A percentile compares a stretch with the other conserved stretches of the same genome.
Conservation (phyloP, 2,329 filamentous ascomycete species). For the Metarhizium guizhouense region DNA sequence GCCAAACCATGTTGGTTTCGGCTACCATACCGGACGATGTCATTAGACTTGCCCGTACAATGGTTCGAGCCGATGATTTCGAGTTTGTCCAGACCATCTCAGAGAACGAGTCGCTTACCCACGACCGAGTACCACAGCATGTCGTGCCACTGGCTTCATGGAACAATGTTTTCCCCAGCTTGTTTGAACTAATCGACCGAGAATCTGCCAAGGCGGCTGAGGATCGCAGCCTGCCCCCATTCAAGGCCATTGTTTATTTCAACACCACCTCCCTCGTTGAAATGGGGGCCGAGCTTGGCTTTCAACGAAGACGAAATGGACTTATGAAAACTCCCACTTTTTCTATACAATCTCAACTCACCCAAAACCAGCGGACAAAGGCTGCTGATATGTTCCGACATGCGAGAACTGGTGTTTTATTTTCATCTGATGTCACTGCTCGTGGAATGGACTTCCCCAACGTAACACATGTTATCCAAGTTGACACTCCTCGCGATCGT, state of each 20-base stretch:
- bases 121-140: conserved; percentile 75
- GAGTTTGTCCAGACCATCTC: conserved; percentile 85
- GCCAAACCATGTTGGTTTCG: conserved; percentile 92
- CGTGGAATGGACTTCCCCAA: conserved; percentile 77
- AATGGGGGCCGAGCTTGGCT: conserved; percentile 47
- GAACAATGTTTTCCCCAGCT: conserved; percentile 65
- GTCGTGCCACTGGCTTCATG: conserved; percentile 58
- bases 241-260: conserved; percentile 96
- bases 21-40: conserved; percentile 85
- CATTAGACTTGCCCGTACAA: conserved; percentile 65
- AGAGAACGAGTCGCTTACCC: conserved; percentile 74
- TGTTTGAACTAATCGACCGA: conserved; percentile 66
- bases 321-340: conserved; percentile 27
- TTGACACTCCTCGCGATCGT: conserved; percentile 53
- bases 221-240: conserved; percentile 44
- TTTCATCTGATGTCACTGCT: conserved; percentile 74
- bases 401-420: conserved; percentile 53
- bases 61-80: conserved; percentile 71
- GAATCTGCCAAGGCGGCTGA: conserved; percentile 38
- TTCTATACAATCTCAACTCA: conserved; percentile 73
- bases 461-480: conserved; percentile 71
- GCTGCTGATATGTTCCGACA: conserved; percentile 65
- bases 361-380: conserved; percentile 58
- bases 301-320: conserved; percentile 29
- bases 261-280: conserved; percentile 68